These are phyloP conservation scores for Lepidium africanum DNA, from an alignment of 345 rosid species.

Conservation along the genomic window DNA sequence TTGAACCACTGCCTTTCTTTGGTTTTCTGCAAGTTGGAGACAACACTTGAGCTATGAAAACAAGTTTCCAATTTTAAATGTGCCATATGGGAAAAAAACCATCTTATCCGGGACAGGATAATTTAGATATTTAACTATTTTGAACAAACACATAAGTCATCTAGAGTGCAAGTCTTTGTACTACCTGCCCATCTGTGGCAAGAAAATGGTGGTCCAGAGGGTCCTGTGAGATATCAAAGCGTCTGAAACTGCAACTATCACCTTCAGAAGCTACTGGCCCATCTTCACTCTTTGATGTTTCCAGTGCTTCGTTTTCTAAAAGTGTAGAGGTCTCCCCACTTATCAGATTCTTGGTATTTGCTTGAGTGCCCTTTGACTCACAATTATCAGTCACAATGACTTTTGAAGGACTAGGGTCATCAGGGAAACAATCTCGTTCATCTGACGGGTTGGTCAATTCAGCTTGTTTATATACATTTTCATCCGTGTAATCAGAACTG, in stretches of 20 bases:
- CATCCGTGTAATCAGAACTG: slow-evolving; percentile 40
- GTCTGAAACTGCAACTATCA: slow-evolving; percentile 45
- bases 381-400: slow-evolving; percentile 28
- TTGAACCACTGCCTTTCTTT: slow-evolving; percentile 81
- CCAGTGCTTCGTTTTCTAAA: slow-evolving; percentile 31
- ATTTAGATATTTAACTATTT: neutral
- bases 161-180: neutral
- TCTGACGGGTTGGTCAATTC: slow-evolving; percentile 20
- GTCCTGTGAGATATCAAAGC: slow-evolving; percentile 69
- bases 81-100: neutral
- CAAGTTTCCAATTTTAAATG: neutral
- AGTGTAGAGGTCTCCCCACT: slow-evolving; percentile 23
- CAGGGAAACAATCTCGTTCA: slow-evolving; percentile 32
- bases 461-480: slow-evolving; percentile 34
- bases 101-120: neutral
- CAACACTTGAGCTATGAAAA: neutral
- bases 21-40: slow-evolving; percentile 45
- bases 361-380: slow-evolving; percentile 29
- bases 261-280: slow-evolving; percentile 28
- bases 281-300: slow-evolving; percentile 34
- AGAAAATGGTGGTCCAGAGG: slow-evolving; percentile 83
- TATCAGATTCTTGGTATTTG: slow-evolving; percentile 26
- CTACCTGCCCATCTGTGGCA: slow-evolving; percentile 62
- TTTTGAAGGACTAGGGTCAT: slow-evolving; percentile 39
- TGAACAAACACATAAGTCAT: neutral